phyloP scores from a whole-genome alignment of 768 basidiomycete species.

The Amanita fuliginea region DNA sequence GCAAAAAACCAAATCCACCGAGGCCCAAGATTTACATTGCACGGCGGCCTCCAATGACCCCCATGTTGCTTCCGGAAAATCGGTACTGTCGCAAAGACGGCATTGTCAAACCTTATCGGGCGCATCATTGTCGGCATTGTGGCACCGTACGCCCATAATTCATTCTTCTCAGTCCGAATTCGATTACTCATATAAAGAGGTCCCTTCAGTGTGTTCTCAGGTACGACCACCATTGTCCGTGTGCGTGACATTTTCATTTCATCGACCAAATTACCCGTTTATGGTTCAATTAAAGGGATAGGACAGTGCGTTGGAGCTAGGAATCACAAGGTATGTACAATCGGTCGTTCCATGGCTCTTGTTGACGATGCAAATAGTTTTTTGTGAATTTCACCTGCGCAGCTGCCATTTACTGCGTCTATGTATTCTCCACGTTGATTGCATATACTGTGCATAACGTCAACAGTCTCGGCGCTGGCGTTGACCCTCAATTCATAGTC shows the following conservation, averaged over 20 bases:
- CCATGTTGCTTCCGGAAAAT: slow-evolving; percentile 46
- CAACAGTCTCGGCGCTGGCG: slow-evolving; percentile 12
- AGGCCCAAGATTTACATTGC: slow-evolving; percentile 14
- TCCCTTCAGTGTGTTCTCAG: slow-evolving; percentile 73
- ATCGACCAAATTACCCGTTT: background rate
- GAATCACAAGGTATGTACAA: slow-evolving; percentile 63
- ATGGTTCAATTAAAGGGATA: slow-evolving; percentile 45
- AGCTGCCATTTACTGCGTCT: slow-evolving; percentile 45
- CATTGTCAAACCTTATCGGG: slow-evolving; percentile 60
- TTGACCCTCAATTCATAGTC: slow-evolving; percentile 64
- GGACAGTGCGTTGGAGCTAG: slow-evolving; percentile 90
- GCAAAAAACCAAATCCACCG: background rate
- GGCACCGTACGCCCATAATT: slow-evolving; percentile 58
- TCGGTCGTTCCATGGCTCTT: background rate
- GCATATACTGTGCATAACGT: slow-evolving; percentile 32
- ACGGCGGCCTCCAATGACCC: slow-evolving; percentile 24
- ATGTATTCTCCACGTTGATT: slow-evolving; percentile 52
- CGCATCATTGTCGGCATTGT: slow-evolving; percentile 77
- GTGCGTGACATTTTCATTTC: slow-evolving; percentile 27
- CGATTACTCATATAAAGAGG: slow-evolving; percentile 11
- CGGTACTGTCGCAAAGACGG: slow-evolving; percentile 57
- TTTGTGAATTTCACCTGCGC: slow-evolving; percentile 77
- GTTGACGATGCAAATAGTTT: slow-evolving; percentile 35
- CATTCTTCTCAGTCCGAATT: background rate
- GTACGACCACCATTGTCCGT: slow-evolving; percentile 88